phyloP scores from a whole-genome alignment of 768 basidiomycete species.

The Vararia minispora region DNA sequence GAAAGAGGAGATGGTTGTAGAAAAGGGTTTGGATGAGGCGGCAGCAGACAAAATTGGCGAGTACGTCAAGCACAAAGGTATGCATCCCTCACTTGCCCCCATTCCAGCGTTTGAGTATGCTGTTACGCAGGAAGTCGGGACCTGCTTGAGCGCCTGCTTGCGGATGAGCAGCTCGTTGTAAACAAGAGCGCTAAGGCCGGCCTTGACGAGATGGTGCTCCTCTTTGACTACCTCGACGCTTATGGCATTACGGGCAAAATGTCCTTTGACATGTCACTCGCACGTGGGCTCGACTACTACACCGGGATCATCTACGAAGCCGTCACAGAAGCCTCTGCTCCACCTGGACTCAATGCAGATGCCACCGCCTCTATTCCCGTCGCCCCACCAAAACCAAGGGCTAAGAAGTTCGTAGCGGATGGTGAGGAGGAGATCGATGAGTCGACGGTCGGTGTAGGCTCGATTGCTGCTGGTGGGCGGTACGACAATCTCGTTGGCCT shows the following conservation, averaged over 20 bases:
- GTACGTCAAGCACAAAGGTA: conserved; percentile 93
- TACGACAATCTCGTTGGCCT: conserved; percentile 93
- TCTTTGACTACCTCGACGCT: conserved; percentile 75
- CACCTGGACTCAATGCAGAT: conserved; percentile 61
- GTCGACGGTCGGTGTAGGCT: conserved; percentile 91
- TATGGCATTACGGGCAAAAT: conserved; percentile 80
- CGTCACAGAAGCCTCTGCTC: conserved; percentile 85
- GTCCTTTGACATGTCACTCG: conserved; percentile 93
- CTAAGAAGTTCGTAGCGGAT: conserved; percentile 33
- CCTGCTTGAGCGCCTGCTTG: conserved; percentile 59
- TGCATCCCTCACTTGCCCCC: conserved; percentile 2
- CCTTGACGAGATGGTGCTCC: conserved; percentile 71
- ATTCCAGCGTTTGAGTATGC: not conserved
- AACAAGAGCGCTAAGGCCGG: conserved; percentile 75
- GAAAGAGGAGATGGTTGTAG: conserved; percentile 91
- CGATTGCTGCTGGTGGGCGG: conserved; percentile 95
- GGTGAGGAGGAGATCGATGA: conserved; percentile 88
- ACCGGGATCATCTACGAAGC: conserved; percentile 99
- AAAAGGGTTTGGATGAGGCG: conserved; percentile 76
- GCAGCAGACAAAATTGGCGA: conserved; percentile 93
- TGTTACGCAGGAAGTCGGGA: conserved; percentile 53
- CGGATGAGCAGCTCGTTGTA: conserved; percentile 51
- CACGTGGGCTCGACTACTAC: conserved; percentile 97
- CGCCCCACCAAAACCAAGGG: conserved; percentile 27
- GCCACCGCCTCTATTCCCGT: conserved; percentile 20